Evolutionary conservation across 495 filamentous ascomycete genomes (phyloP).

Genomic region (Penicillium canescens): DNA sequence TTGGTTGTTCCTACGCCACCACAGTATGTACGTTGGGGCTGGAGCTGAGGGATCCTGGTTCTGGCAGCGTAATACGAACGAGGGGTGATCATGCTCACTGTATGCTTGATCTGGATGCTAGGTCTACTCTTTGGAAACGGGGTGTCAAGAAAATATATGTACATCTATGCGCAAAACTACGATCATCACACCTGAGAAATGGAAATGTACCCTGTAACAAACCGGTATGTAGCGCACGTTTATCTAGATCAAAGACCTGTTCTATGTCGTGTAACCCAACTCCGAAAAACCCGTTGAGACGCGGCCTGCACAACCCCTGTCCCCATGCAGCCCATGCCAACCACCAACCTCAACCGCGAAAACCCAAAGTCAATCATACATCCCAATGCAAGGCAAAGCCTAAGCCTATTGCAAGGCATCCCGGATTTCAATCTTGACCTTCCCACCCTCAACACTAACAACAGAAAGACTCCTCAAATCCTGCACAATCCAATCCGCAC

Average conservation of each 20-base stretch:
- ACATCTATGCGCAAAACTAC: no score
- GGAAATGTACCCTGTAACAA: neutral
- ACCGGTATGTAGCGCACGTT: slow-evolving; percentile 1
- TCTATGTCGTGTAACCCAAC: slow-evolving; percentile 8
- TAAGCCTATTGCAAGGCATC: slow-evolving; percentile 42
- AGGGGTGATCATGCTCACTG: no score
- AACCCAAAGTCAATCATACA: neutral
- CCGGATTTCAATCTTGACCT: slow-evolving; percentile 54
- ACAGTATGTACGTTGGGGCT: no score
- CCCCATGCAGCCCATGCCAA: slow-evolving; percentile 1
- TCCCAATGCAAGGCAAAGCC: neutral
- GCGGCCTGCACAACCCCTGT: neutral
- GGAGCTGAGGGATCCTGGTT: no score
- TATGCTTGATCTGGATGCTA: no score
- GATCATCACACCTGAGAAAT: no score
- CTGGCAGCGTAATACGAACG: no score
- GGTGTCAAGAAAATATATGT: no score
- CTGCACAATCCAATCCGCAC: slow-evolving; percentile 83
- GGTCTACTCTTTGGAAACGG: no score
- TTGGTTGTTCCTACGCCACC: no score
- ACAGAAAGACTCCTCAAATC: slow-evolving; percentile 74
- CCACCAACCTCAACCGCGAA: neutral
- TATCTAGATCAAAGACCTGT: slow-evolving; percentile 1
- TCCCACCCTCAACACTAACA: slow-evolving; percentile 50
- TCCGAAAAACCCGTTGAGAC: slow-evolving; percentile 2